Conservation (phyloP, 768 basidiomycete species). For the Cantharellus cinnabarinus region DNA sequence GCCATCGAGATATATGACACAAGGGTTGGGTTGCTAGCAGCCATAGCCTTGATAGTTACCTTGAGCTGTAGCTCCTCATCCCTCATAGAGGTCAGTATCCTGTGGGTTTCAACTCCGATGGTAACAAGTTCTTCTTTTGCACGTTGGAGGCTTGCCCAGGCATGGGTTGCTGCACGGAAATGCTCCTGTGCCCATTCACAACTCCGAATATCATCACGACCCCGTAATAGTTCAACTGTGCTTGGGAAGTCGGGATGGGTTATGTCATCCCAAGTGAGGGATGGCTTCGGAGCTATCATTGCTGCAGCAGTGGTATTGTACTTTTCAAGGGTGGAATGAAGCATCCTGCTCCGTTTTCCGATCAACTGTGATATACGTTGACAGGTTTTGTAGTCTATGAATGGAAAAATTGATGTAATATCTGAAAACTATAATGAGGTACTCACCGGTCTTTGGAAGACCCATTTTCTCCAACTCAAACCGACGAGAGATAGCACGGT, state of each 20-base stretch:
- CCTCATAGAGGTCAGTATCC: too few species aligned
- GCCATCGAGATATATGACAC: too few species aligned
- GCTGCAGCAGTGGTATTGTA: neutral
- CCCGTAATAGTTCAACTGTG: neutral
- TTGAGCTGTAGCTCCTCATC: too few species aligned
- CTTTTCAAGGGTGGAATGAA: neutral
- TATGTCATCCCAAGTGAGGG: neutral
- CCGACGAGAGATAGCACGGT: neutral
- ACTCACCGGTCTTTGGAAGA: neutral
- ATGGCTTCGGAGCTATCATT: neutral
- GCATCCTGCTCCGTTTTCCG: neutral
- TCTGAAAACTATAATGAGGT: neutral
- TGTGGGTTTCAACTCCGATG: neutral
- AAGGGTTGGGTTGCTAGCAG: too few species aligned
- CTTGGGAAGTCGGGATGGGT: neutral
- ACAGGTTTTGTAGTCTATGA: neutral
- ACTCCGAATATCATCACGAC: neutral
- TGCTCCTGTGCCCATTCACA: neutral
- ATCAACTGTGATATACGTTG: neutral
- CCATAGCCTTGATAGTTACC: too few species aligned
- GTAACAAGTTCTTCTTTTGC: neutral
- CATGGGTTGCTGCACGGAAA: neutral
- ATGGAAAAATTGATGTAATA: neutral
- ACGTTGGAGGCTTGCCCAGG: neutral
- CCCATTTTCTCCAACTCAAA: conserved; percentile 4